Conservation (phyloP, 164 flowering plant genomes). For the Vitis riparia region DNA sequence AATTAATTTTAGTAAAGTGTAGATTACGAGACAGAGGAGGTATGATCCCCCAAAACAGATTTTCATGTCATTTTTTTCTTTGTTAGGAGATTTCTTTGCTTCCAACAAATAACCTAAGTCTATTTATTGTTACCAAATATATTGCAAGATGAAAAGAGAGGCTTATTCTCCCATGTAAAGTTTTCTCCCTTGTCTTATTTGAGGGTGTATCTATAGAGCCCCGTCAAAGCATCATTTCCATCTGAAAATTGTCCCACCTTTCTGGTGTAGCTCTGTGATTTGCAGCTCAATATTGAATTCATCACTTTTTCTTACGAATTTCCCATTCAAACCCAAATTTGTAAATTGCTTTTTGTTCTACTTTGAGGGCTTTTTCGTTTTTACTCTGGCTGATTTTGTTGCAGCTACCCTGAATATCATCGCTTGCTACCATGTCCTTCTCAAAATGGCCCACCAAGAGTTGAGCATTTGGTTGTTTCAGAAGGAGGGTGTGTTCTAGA, state of each 20-base stretch:
- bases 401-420: constrained; percentile 60
- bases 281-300: not conserved
- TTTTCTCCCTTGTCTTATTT: not conserved
- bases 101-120: too few species aligned
- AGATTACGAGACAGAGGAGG: too few species aligned
- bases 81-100: too few species aligned
- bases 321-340: not conserved
- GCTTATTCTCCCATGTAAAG: too few species aligned
- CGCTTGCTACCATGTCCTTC: constrained; percentile 92
- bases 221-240: not conserved
- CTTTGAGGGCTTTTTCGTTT: not conserved
- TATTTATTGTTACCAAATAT: too few species aligned
- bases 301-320: not conserved
- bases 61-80: too few species aligned
- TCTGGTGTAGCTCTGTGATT: not conserved
- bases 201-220: not conserved
- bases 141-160: too few species aligned
- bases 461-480: constrained; percentile 85
- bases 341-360: not conserved
- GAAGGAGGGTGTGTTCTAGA: constrained; percentile 80
- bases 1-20: too few species aligned
- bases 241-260: not conserved
- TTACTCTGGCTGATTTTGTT: constrained; percentile 8
- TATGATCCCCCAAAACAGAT: too few species aligned
- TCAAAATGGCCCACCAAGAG: constrained; percentile 61